phyloP scores from a whole-genome alignment of 2,329 filamentous ascomycete species.

The Pestalotiopsis sp. region DNA sequence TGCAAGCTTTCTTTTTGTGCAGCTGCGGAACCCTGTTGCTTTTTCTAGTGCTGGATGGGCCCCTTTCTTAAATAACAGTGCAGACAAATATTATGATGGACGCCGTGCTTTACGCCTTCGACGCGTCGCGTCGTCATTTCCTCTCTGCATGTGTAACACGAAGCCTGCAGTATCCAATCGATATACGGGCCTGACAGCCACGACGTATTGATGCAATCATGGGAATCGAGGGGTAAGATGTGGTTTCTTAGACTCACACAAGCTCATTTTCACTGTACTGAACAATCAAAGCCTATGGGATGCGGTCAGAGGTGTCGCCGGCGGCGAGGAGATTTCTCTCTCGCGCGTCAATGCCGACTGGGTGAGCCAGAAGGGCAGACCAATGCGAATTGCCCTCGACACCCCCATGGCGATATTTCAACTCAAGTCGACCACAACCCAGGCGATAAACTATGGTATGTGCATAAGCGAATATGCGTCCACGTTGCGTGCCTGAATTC shows the following conservation, averaged over 20 bases:
- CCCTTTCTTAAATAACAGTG: background rate
- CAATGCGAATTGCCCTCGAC: constrained; percentile 29
- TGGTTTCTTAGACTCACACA: background rate
- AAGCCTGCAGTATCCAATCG: background rate
- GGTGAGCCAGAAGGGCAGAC: constrained; percentile 22
- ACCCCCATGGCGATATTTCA: constrained; percentile 21
- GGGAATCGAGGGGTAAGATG: constrained; percentile 17
- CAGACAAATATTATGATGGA: background rate
- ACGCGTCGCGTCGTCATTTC: background rate
- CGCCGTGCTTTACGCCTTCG: background rate
- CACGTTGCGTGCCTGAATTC: background rate
- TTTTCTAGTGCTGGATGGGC: too few species aligned
- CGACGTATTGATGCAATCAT: background rate
- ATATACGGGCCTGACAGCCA: background rate
- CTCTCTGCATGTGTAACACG: background rate
- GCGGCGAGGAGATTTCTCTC: constrained; percentile 19
- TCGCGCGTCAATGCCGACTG: constrained; percentile 25
- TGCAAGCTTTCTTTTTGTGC: too few species aligned
- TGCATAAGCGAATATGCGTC: background rate
- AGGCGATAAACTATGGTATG: background rate
- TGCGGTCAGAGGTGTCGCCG: constrained; percentile 17
- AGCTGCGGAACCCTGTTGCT: too few species aligned
- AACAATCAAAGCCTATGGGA: constrained; percentile 12
- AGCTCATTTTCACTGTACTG: background rate
- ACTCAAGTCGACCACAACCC: background rate